A percentile compares a stretch with the other conserved stretches of the same genome.
These are phyloP conservation scores for Xanthoceras sorbifolium DNA, from an alignment of 345 rosid species.

Conservation along the genomic window DNA sequence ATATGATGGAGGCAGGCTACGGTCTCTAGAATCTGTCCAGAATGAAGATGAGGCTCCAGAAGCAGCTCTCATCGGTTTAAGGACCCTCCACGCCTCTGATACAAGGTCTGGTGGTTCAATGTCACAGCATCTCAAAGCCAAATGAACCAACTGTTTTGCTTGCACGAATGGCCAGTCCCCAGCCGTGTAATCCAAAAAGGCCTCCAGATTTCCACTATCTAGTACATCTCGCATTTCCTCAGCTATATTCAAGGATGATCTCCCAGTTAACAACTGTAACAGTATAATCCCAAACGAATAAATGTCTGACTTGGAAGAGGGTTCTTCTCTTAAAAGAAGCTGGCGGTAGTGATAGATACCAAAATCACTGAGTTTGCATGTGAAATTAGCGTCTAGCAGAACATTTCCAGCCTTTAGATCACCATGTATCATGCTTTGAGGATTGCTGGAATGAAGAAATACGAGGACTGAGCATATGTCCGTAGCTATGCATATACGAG, in stretches of 20 bases:
- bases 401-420: constrained; percentile 30
- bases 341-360: constrained; percentile 20
- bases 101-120: constrained; percentile 27
- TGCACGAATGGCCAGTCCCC: constrained; percentile 33
- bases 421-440: constrained; percentile 25
- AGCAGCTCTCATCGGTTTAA: constrained; percentile 30
- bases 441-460: constrained; percentile 29
- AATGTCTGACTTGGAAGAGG: constrained; percentile 24
- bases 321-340: constrained; percentile 10
- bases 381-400: constrained; percentile 33
- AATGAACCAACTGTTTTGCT: constrained; percentile 25
- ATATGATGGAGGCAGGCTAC: constrained; percentile 38
- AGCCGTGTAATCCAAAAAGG: constrained; percentile 28
- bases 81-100: constrained; percentile 35
- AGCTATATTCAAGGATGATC: background rate
- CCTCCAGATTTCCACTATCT: constrained; percentile 3
- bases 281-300: constrained; percentile 36
- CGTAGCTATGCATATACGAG: constrained; percentile 31
- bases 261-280: constrained; percentile 31
- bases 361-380: constrained; percentile 30
- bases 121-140: constrained; percentile 36
- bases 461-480: constrained; percentile 31
- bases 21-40: constrained; percentile 26
- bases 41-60: constrained; percentile 24
- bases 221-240: background rate